Evolutionary conservation across 805 yeast genomes (phyloP).

Genomic region (Wickerhamomyces rabaulensis): DNA sequence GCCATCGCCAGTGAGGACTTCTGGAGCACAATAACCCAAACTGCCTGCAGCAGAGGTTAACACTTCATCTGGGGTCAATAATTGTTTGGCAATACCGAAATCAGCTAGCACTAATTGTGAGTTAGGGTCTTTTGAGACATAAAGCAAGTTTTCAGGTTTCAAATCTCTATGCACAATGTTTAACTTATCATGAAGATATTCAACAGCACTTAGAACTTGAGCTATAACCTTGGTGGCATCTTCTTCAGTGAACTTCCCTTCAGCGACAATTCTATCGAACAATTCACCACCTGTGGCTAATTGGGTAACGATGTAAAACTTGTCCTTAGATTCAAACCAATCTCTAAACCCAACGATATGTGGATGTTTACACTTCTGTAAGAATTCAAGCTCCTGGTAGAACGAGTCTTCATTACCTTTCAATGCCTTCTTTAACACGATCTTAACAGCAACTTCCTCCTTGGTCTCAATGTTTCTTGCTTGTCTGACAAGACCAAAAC

Average conservation of each 20-base stretch:
- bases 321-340: slow-evolving; percentile 91
- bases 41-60: slow-evolving; percentile 81
- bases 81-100: slow-evolving; percentile 88
- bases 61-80: slow-evolving; percentile 54
- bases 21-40: slow-evolving; percentile 97
- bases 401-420: slow-evolving; percentile 75
- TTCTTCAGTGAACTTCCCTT: slow-evolving; percentile 82
- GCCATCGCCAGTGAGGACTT: slow-evolving; percentile 72
- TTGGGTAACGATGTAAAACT: slow-evolving; percentile 90
- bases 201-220: slow-evolving; percentile 74
- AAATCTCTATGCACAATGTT: slow-evolving; percentile 91
- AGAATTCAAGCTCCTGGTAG: slow-evolving; percentile 67
- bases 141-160: slow-evolving; percentile 89
- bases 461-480: slow-evolving; percentile 49
- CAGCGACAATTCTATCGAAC: slow-evolving; percentile 76
- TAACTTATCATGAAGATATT: slow-evolving; percentile 60
- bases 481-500: slow-evolving; percentile 86
- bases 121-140: slow-evolving; percentile 48
- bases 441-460: slow-evolving; percentile 86
- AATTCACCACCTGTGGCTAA: slow-evolving; percentile 95
- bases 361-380: slow-evolving; percentile 68
- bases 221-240: slow-evolving; percentile 76
- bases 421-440: slow-evolving; percentile 78
- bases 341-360: slow-evolving; percentile 87
- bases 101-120: slow-evolving; percentile 86